A percentile compares a stretch with the other conserved stretches of the same genome.
Evolutionary conservation across 495 filamentous ascomycete genomes (phyloP).

Genomic region (Aspergillus bridgeri): DNA sequence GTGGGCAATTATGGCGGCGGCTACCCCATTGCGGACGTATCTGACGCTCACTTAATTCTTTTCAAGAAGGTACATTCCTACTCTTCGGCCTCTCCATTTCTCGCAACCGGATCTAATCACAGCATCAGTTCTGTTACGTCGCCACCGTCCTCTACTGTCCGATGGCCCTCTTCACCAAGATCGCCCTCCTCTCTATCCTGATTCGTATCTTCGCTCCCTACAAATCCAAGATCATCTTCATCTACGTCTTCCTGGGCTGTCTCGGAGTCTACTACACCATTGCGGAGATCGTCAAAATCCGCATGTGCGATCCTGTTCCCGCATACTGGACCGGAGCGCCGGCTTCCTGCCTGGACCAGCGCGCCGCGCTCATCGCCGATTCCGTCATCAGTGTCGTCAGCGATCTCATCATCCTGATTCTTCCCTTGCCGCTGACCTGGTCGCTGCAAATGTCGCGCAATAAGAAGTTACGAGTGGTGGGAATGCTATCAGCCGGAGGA

Average conservation of each 20-base stretch:
- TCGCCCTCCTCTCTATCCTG: conserved; percentile 47
- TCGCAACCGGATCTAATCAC: neutral
- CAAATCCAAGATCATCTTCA: conserved; percentile 35
- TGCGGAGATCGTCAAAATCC: conserved; percentile 33
- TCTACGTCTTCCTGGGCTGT: conserved; percentile 42
- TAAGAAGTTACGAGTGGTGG: conserved; percentile 45
- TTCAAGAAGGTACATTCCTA: conserved; percentile 29
- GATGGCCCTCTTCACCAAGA: conserved; percentile 44
- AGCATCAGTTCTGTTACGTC: conserved; percentile 32
- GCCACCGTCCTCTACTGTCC: conserved; percentile 48
- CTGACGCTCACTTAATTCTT: conserved; percentile 11
- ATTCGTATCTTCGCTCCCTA: conserved; percentile 46
- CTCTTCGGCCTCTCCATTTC: neutral
- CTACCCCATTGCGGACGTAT: conserved; percentile 28
- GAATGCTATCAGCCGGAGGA: conserved; percentile 44
- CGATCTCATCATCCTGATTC: conserved; percentile 44
- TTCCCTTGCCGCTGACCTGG: conserved; percentile 47
- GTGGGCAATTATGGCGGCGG: conserved; percentile 40
- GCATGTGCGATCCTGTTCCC: conserved; percentile 35
- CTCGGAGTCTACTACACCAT: conserved; percentile 38
- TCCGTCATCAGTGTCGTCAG: conserved; percentile 45
- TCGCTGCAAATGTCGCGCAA: conserved; percentile 45
- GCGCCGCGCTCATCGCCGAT: conserved; percentile 43
- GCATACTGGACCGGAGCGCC: conserved; percentile 29
- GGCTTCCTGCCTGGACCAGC: conserved; percentile 40